Base-by-base conservation (phyloP, 257 asterid genomes). In the Ilex aquifolium region DNA sequence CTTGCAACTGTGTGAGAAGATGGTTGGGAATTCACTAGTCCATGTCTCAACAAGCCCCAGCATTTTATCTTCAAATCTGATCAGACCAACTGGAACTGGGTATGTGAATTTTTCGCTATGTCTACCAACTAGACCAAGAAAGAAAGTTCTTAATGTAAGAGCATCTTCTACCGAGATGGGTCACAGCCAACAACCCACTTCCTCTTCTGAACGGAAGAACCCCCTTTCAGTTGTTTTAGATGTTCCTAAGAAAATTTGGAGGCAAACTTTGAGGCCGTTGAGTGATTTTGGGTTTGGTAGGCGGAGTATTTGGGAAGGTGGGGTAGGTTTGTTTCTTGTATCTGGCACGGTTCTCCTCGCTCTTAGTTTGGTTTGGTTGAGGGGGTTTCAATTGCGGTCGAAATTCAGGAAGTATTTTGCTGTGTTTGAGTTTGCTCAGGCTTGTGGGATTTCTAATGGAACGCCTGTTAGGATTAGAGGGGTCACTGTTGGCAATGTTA, bases 281-380 rank as follows among this genome's bases (percentile, higher is more conserved):
- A 77, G 86, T 66, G 91, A 93, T 82, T 90, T 87, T 69, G 97
- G 99, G 71, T 90, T 87, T 56, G 97, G 99, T 44, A 83, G 78
- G 82, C 90, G 86, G 81, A 90, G 99, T 66, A 78, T 93, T 39
- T 93, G 99, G 97, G 97, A 93, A 76, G 97, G 99, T 71, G 99
- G 97, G 70, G 97, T 93, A 42, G 99, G 97, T 51, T 69, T 93
- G 81, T 93, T 93, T 81, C 79, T 93, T 5, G 78, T 90, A 60
- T 90, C 97, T 0, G 96, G 99, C 39, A 83, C 95, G 1, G 72
- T 93, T 61, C 74, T 90, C 7, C 65, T 93, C 61, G 95, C 88
- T 0, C 90, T 93, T 64, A 90, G 95, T 84, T 76, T 93, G 77
- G 96, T 88, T 59, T 93, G 95, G 97, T 77, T 93, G 85, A 82